Percentiles rank a stretch among this genome's conserved stretches.
Evolutionary conservation across 179 eudicot species (phyloP).

Genomic region (Actinidia chinensis): DNA sequence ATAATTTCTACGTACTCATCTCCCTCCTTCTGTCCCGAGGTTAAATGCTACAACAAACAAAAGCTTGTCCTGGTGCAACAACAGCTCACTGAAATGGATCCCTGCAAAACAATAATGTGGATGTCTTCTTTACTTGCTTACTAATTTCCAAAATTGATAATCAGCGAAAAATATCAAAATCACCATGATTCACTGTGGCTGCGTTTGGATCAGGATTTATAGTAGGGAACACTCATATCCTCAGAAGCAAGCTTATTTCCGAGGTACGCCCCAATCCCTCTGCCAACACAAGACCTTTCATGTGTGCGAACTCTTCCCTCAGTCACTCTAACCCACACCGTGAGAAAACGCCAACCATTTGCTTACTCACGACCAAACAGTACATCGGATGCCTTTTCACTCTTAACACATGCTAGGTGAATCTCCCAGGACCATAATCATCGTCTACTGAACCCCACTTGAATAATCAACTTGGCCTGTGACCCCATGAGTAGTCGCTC

Average conservation of each 20-base stretch:
- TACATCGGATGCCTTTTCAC: conserved; percentile 53
- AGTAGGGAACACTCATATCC: no score
- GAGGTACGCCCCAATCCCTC: conserved; percentile 97
- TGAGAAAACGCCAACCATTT: conserved; percentile 91
- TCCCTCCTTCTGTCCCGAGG: conserved; percentile 94
- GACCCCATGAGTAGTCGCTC: conserved; percentile 35
- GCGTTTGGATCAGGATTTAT: no score
- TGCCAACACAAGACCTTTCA: conserved; percentile 92
- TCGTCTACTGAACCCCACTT: conserved; percentile 84
- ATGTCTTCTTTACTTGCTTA: not conserved
- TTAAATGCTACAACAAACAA: conserved; percentile 95
- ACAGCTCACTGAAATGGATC: conserved; percentile 92
- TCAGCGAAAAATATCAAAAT: not conserved
- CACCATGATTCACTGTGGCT: not conserved
- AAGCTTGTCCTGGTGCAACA: conserved; percentile 91
- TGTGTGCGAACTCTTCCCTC: conserved; percentile 68
- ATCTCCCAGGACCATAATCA: conserved; percentile 52
- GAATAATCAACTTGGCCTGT: conserved; percentile 48
- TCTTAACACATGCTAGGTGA: conserved; percentile 58
- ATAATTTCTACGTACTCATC: conserved; percentile 85
- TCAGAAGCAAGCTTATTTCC: conserved; percentile 71
- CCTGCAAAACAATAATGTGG: conserved; percentile 55
- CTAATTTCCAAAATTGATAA: not conserved
- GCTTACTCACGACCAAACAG: conserved; percentile 83
- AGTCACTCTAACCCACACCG: conserved; percentile 90